Base-by-base conservation (phyloP, 768 basidiomycete species). In the Pholiota microspora region DNA sequence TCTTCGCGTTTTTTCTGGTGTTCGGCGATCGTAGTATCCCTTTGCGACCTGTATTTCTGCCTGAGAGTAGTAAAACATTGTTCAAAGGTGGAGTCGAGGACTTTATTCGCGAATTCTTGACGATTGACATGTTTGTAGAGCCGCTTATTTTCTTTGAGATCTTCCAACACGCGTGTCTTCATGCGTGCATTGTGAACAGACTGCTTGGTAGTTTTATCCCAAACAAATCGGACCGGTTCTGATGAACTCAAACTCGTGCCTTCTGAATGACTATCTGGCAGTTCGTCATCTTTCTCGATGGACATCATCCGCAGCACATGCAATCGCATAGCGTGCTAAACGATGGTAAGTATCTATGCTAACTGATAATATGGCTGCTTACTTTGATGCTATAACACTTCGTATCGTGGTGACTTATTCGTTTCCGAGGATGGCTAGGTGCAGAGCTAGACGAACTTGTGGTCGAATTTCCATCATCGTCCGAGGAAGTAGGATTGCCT, bases 131-230 rank as follows among this genome's bases (percentile, higher is more conserved):
- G 76, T 57, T 77, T 82, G 67, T 89, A 91, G 51, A 77, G 53
- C 25, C 69, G 71, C 7, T 84, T 77, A 24, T 80, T 79, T 10
- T 76, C 71, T 51, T 78, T 83, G 54, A 91, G 69, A 63, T 89
- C 85, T 7, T 73, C 72, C 18, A 89, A 64, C 7, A 89, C 66
- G 7, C 83, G 82, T 13, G 74, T 68, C 70, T 86, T 89, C 88
- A 89, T 89, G 12, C 79, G 77, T 8, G 77, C 73, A 55, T 91
- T 91, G 62, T 89, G 88, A 16, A 82, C 77, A 1, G 88, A 90
- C 61, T 89, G 86, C 56, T 83, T 87, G 9, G 80, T 74, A 2
- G 89, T 91, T 66, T 88, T 88, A 57, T 86, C 83, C 89, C 89
- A 91, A 3, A 89, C 84, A 59, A 90, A 90, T 16, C 88, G 84